A percentile compares a stretch with the other conserved stretches of the same genome.
Evolutionary conservation across 192 early-diverging fungal species (phyloP).

Genomic region (Paraglomus occultum): DNA sequence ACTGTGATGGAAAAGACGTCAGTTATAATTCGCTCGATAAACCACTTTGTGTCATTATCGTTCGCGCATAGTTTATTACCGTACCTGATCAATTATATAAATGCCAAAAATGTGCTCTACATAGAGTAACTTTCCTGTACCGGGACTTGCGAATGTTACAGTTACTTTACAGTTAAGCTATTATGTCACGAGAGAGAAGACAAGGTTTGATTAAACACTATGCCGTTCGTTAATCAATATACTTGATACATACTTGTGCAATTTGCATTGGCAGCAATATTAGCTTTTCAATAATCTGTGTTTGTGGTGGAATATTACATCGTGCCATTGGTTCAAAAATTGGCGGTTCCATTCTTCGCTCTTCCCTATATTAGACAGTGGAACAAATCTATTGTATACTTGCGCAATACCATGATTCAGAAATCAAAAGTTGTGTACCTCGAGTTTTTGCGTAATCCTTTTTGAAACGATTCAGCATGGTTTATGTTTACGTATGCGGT

Average conservation of each 20-base stretch:
- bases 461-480: not conserved
- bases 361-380: constrained; percentile 25
- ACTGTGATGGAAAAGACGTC: no score
- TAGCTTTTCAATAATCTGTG: constrained; percentile 25
- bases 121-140: constrained; percentile 35
- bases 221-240: not conserved
- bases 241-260: constrained; percentile 8
- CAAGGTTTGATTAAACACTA: not conserved
- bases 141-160: constrained; percentile 38
- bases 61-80: not conserved
- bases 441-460: not conserved
- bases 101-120: constrained; percentile 42
- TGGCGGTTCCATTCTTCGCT: constrained; percentile 21
- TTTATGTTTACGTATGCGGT: no score
- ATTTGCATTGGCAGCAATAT: not conserved
- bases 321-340: constrained; percentile 5
- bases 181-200: not conserved
- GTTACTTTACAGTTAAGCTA: constrained; percentile 23
- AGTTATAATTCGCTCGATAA: no score
- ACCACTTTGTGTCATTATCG: not conserved
- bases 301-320: constrained; percentile 9
- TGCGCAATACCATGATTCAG: constrained; percentile 4
- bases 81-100: constrained; percentile 45
- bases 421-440: not conserved
- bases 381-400: not conserved